phyloP scores from a whole-genome alignment of 75 land plant species.

The Picea sitchensis region DNA sequence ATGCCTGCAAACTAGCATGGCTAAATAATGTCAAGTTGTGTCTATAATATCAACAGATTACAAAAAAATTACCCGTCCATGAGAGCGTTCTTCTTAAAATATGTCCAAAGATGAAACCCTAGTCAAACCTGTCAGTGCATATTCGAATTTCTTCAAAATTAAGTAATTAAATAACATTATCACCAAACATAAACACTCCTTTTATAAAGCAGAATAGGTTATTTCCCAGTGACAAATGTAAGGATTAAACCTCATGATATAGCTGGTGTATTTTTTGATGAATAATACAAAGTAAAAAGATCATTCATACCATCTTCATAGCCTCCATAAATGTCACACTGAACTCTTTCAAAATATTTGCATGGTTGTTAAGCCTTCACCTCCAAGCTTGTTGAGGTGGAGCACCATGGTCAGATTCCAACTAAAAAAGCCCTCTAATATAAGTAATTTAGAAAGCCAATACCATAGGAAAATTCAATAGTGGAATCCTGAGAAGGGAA shows the following conservation, averaged over 20 bases:
- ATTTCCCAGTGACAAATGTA: neutral
- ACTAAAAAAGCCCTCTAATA: conserved; percentile 26
- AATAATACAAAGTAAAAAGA: neutral
- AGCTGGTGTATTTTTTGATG: conserved; percentile 6
- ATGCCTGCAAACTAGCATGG: neutral
- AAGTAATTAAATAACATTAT: neutral
- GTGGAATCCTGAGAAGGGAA: neutral
- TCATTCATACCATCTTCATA: conserved; percentile 69
- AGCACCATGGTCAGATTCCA: conserved; percentile 87
- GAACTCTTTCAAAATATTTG: conserved; percentile 82
- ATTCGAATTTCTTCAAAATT: neutral
- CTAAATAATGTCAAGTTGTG: conserved; percentile 1
- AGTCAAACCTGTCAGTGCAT: conserved; percentile 51
- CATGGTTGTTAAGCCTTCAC: conserved; percentile 85
- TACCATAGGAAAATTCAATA: neutral
- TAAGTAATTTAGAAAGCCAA: neutral
- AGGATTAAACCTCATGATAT: neutral
- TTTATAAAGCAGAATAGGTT: too few species aligned
- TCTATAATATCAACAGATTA: neutral
- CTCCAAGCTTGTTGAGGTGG: conserved; percentile 97
- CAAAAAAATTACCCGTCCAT: conserved; percentile 82
- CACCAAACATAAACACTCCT: too few species aligned
- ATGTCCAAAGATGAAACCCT: conserved; percentile 90
- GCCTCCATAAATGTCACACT: conserved; percentile 91
- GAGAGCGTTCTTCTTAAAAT: conserved; percentile 90